Base-by-base conservation (phyloP, 352 stramenopile species). In the Globisporangium rhizosaccharum region DNA sequence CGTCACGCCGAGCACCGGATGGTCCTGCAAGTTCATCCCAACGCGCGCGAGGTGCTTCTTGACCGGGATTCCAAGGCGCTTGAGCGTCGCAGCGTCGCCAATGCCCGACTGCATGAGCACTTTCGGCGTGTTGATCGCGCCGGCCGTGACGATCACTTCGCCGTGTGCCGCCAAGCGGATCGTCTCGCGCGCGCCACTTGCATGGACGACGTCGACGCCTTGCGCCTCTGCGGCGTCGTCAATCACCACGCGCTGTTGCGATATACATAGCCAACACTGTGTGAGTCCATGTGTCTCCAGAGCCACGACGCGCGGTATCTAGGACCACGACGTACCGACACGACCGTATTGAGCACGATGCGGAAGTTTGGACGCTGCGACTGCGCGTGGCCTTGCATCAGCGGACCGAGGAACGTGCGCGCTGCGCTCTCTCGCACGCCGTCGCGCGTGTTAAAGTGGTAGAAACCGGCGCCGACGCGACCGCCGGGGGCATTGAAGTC, bases 1-100 rank as follows among this genome's bases (percentile, higher is more conserved):
- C n/a, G 72, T 73, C 54, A 97, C 70, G 5, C 73, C 85, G 7
- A 96, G 62, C 30, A 88, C 87, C 5, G 85, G 87, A 51, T 96
- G 89, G 56, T 97, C 89, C 56, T 96, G 87, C 17, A 97, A 62
- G 56, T 96, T 96, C 73, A 85, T 88, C 4, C 90, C 90, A 2
- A 97, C 86, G 15, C 74, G 78, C 23, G 84, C 57, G 12, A 93
- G 63, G 49, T 90, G 70, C 14, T 90, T 88, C 51, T 85, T 81
- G 15, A 84, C 65, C 0, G 72, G 70, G 30, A 96, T 59, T 0
- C 67, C 69, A 18, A 76, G 63, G 12, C 71, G 61, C 12, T 72
- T 48, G 2, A 96, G 79, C 23, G 66, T 67, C 20, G 70, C 65
- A 20, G 56, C 54, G 57, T 84, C 57, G 8, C 74, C 80, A 37